phyloP scores from a whole-genome alignment of 2,329 filamentous ascomycete species.

The Thelonectria olida region DNA sequence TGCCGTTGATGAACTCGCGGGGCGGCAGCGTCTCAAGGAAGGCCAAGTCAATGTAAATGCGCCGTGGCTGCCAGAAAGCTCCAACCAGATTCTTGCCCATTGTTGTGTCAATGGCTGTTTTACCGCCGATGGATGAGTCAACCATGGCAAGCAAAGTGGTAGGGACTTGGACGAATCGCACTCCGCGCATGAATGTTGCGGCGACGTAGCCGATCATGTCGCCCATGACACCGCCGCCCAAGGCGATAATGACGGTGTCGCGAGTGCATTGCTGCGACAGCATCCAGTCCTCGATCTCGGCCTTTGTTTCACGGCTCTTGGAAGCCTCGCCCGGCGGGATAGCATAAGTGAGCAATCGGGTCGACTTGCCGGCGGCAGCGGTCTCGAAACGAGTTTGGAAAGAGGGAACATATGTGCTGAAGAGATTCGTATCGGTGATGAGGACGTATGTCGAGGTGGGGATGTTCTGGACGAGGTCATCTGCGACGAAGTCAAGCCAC shows the following conservation, averaged over 20 bases:
- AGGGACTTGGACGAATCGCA: conserved; percentile 95
- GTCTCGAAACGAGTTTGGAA: conserved; percentile 64
- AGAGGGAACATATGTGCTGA: conserved; percentile 78
- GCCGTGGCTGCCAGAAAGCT: conserved; percentile 93
- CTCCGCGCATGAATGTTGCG: conserved; percentile 97
- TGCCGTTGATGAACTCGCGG: conserved; percentile 96
- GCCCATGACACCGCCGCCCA: conserved; percentile 96
- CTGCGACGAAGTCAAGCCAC: conserved; percentile 82
- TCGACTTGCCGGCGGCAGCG: conserved; percentile 42
- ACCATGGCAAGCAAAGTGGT: conserved; percentile 97
- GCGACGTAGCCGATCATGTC: conserved; percentile 98
- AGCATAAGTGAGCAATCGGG: conserved; percentile 83
- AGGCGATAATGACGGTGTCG: conserved; percentile 92
- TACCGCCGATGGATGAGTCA: conserved; percentile 96
- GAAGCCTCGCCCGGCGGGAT: conserved; percentile 93
- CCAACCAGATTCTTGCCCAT: conserved; percentile 96
- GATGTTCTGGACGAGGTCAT: conserved; percentile 81
- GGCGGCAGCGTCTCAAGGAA: conserved; percentile 92
- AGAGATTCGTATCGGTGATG: conserved; percentile 95
- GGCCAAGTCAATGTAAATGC: conserved; percentile 92
- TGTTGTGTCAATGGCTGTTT: conserved; percentile 97
- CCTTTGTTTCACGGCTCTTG: conserved; percentile 93
- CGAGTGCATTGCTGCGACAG: conserved; percentile 89
- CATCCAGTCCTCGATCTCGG: conserved; percentile 98
- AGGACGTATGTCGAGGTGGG: conserved; percentile 92